Evolutionary conservation across 345 rosid species (phyloP).

Genomic region (Clausena lansium): DNA sequence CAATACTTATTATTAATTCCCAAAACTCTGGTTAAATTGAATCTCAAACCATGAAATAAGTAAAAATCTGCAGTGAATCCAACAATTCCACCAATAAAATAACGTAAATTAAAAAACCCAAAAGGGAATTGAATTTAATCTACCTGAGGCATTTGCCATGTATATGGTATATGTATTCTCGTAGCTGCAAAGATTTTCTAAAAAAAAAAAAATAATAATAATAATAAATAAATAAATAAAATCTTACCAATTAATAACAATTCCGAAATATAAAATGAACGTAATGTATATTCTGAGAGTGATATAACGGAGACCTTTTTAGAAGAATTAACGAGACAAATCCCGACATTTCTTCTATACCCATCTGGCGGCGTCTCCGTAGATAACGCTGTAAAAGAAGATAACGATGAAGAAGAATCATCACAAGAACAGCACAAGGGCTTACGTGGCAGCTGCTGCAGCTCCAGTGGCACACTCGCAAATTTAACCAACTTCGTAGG

Average conservation of each 20-base stretch:
- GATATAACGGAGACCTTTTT: conserved; percentile 43
- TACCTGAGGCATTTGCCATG: conserved; percentile 94
- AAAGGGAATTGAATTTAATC: neutral
- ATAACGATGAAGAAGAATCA: conserved; percentile 16
- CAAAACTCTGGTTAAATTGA: neutral
- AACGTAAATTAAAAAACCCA: neutral
- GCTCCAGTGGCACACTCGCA: conserved; percentile 24
- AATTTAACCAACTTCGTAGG: conserved; percentile 25
- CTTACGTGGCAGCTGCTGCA: conserved; percentile 9
- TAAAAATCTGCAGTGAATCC: neutral
- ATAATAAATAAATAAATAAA: neutral
- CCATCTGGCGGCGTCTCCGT: conserved; percentile 75
- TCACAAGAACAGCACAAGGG: neutral
- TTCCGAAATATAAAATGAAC: neutral
- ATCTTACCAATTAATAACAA: neutral
- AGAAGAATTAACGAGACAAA: conserved; percentile 62
- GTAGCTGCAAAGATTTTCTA: conserved; percentile 72
- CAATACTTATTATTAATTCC: neutral
- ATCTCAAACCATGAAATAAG: neutral
- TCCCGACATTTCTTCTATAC: conserved; percentile 71
- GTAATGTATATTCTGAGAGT: neutral
- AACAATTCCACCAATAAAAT: neutral
- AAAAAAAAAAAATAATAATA: neutral
- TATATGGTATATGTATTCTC: conserved; percentile 59
- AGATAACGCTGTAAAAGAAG: conserved; percentile 26